Conservation (phyloP, 202 grass and related monocot genomes). For the Zoysia matrella region DNA sequence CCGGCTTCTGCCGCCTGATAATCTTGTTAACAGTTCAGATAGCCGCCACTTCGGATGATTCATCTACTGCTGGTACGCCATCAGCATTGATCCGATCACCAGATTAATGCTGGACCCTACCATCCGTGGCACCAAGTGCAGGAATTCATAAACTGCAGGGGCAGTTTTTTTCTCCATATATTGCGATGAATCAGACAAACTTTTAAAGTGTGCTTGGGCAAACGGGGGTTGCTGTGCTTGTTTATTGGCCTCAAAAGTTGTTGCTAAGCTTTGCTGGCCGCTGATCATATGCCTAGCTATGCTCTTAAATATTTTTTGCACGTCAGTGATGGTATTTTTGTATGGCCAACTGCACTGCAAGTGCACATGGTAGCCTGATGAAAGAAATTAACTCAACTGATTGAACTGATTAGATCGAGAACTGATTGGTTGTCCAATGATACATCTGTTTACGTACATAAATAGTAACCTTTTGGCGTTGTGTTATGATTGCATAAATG, state of each 20-base stretch:
- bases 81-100: constrained; percentile 32
- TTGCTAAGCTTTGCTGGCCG: neutral
- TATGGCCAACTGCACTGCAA: no score
- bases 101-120: constrained; percentile 45
- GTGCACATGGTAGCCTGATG: no score
- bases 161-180: no score
- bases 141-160: constrained; percentile 12
- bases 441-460: no score
- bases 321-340: neutral
- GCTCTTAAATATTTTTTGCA: neutral
- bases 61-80: constrained; percentile 1
- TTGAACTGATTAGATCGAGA: no score
- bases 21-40: constrained; percentile 23
- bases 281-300: no score
- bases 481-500: no score
- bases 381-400: no score
- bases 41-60: neutral
- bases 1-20: constrained; percentile 14
- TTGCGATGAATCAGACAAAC: neutral
- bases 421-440: no score
- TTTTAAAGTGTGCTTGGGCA: constrained; percentile 20
- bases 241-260: constrained; percentile 42
- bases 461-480: no score
- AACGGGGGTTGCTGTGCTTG: constrained; percentile 20
- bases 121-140: constrained; percentile 45